phyloP scores from a whole-genome alignment of 139 green algal genomes.

The Chlamydomonas urium region DNA sequence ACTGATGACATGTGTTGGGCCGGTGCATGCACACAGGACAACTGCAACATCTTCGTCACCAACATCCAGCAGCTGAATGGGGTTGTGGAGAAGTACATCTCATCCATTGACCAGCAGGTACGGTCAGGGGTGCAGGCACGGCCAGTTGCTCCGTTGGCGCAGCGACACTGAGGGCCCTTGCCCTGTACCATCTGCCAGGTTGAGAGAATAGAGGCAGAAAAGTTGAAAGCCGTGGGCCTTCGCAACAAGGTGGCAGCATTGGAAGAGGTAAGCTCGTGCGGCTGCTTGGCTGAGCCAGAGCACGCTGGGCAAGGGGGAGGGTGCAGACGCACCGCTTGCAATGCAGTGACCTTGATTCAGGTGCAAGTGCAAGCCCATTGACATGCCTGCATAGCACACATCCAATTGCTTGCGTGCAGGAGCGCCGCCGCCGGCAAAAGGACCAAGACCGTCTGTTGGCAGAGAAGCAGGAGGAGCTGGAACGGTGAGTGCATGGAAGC shows the following conservation, averaged over 20 bases:
- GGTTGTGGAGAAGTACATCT: constrained; percentile 49
- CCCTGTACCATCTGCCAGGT: constrained; percentile 34
- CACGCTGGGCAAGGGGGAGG: background rate
- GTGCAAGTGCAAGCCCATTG: too few relatives aligned
- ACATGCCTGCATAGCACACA: background rate
- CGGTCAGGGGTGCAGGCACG: background rate
- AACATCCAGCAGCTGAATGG: constrained; percentile 48
- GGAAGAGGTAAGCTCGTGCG: constrained; percentile 50
- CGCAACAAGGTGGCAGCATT: constrained; percentile 57
- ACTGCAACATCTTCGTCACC: constrained; percentile 47
- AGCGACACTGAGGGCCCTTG: background rate
- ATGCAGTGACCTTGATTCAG: too few relatives aligned
- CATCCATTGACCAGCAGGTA: constrained; percentile 49
- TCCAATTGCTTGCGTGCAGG: too few relatives aligned
- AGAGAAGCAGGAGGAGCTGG: constrained; percentile 62
- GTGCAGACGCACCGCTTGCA: too few relatives aligned
- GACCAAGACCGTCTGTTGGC: constrained; percentile 45
- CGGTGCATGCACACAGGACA: constrained; percentile 34
- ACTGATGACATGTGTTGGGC: background rate
- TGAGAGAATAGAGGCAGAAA: constrained; percentile 58
- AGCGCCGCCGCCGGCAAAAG: constrained; percentile 43
- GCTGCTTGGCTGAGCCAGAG: background rate
- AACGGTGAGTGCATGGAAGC: constrained; percentile 41
- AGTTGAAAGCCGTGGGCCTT: constrained; percentile 59
- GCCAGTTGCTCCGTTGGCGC: background rate